Percentiles rank a stretch among this genome's conserved stretches.
Evolutionary conservation across 257 asterid genomes (phyloP).

Genomic region (Parsonsia alboflavescens): DNA sequence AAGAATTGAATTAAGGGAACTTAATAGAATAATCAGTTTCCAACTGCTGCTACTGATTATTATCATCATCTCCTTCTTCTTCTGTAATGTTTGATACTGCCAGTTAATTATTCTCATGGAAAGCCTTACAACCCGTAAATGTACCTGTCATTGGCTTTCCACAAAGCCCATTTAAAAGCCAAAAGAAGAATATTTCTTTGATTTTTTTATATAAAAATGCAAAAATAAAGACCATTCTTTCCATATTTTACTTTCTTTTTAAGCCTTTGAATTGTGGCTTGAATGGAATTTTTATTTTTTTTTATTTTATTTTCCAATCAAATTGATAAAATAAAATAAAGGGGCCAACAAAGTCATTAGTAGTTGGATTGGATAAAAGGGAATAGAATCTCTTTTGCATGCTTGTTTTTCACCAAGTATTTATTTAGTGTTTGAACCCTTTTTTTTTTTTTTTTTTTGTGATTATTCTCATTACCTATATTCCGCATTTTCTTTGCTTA

Average conservation of each 20-base stretch:
- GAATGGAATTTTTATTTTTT: slow-evolving; percentile 15
- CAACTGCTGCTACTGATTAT: neutral
- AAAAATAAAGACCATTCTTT: slow-evolving; percentile 23
- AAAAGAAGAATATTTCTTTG: slow-evolving; percentile 27
- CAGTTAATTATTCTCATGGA: slow-evolving; percentile 14
- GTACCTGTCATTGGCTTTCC: slow-evolving; percentile 39
- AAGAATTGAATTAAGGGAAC: slow-evolving; percentile 12
- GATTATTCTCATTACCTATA: slow-evolving; percentile 15
- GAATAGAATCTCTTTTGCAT: slow-evolving; percentile 23
- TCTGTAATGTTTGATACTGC: slow-evolving; percentile 19
- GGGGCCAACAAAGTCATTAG: slow-evolving; percentile 14
- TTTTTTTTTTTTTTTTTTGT: neutral
- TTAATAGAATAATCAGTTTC: slow-evolving; percentile 21
- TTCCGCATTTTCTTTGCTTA: neutral
- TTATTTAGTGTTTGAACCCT: neutral
- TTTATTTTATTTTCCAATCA: neutral
- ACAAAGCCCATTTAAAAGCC: slow-evolving; percentile 14
- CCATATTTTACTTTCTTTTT: slow-evolving; percentile 6
- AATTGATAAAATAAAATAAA: slow-evolving; percentile 15
- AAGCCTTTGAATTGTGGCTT: slow-evolving; percentile 20
- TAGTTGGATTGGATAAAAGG: slow-evolving; percentile 26
- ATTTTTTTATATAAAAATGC: slow-evolving; percentile 18
- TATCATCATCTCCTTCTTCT: neutral
- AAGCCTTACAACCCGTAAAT: slow-evolving; percentile 35
- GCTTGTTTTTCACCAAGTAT: neutral